Conservation (phyloP, 2,329 filamentous ascomycete species). For the Fusarium longipes region DNA sequence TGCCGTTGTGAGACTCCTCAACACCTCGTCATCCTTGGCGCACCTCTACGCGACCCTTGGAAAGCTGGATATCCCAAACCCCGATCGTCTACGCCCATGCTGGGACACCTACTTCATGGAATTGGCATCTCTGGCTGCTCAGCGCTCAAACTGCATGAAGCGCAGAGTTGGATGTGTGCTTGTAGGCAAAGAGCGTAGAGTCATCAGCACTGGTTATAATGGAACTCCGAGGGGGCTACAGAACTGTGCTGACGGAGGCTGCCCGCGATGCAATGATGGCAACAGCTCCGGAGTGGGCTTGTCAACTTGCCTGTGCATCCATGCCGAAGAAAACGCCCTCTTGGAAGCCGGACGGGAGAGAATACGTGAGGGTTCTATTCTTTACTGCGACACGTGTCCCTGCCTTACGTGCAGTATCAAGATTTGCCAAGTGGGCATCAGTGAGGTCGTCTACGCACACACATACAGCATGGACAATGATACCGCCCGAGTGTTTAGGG, state of each 20-base stretch:
- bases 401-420: slow-evolving; percentile 99
- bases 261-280: slow-evolving; percentile 84
- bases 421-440: slow-evolving; percentile 95
- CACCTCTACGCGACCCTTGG: slow-evolving; percentile 79
- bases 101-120: slow-evolving; percentile 99
- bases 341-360: slow-evolving; percentile 93
- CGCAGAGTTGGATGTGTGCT: slow-evolving; percentile 93
- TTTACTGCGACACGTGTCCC: slow-evolving; percentile 97
- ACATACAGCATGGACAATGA: slow-evolving; percentile 94
- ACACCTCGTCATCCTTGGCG: slow-evolving; percentile 78
- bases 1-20: slow-evolving; percentile 86
- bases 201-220: slow-evolving; percentile 97
- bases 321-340: slow-evolving; percentile 97
- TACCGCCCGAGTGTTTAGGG: slow-evolving; percentile 82
- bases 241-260: slow-evolving; percentile 95
- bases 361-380: slow-evolving; percentile 81
- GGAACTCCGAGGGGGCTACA: slow-evolving; percentile 89
- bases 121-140: slow-evolving; percentile 89
- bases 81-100: slow-evolving; percentile 82
- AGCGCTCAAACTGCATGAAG: slow-evolving; percentile 98
- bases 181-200: slow-evolving; percentile 80
- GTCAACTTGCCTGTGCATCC: slow-evolving; percentile 92
- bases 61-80: slow-evolving; percentile 79
- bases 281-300: slow-evolving; percentile 76
- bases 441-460: slow-evolving; percentile 93